Evolutionary conservation across 208 protist species (phyloP), one percentile per base, ranked within the genome.

Genomic region (Perkinsela sp.): DNA sequence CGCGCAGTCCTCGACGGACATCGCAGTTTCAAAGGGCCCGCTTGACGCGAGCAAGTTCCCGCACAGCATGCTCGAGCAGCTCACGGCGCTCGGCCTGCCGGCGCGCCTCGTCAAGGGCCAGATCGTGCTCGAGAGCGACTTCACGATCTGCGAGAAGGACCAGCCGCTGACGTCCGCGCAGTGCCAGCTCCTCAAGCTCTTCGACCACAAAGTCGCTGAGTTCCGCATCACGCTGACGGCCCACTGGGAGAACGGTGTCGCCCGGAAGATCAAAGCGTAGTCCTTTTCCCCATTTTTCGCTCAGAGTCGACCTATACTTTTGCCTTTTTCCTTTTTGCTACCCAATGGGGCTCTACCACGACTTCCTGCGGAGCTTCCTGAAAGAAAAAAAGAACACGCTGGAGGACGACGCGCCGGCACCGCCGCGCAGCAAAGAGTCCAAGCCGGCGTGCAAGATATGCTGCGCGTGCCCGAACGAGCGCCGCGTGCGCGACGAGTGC

Each of bases 41-140:
- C n/a, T 82, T 28, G 1, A 28, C 66, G 40, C 40, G 31, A 77
- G 81, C 48, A 82, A 90, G 77, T 94, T 96, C 72, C 81, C 88
- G 28, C 85, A 93, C 80, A 85, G 77, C 74, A 91, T 93, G 85
- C 92, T 94, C 32, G 80, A 90, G 57, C 81, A 92, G 72, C 77
- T 96, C 1, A 76, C 88, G 32, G 81, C 83, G 72, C 80, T 95
- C 0, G 91, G 91, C 0, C 82, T 95, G 0, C 83, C 84, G 28
- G 90, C 92, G 29, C 82, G 84, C 71, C 77, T 94, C 15, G 89
- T 92, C 68, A 85, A 85, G 66, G 88, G 88, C 16, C 81, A 82
- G n/a, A 86, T 95, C 76, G 76, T 81, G 48, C 81, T 94, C n/a
- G 71, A 85, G 66, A 74, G 87, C 69, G 88, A 93, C 70, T 89